phyloP scores from a whole-genome alignment of 768 basidiomycete genomes.

The Lactifluus hygrophoroides region DNA sequence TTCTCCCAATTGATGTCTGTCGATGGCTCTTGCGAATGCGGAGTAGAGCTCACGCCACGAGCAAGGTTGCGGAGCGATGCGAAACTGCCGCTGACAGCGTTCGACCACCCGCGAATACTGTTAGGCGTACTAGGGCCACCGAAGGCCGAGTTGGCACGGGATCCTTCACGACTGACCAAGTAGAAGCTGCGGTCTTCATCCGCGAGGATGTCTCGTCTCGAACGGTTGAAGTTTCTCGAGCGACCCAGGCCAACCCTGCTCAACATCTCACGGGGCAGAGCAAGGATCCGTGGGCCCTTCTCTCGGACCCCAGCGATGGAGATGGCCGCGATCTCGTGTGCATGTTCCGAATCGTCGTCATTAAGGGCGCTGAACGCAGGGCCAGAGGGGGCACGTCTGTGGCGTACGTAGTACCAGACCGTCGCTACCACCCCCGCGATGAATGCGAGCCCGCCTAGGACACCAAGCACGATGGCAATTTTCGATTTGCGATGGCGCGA shows the following conservation, averaged over 20 bases:
- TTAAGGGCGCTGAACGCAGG: slow-evolving; percentile 26
- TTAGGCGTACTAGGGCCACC: background rate
- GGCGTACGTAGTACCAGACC: slow-evolving; percentile 43
- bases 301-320: slow-evolving; percentile 19
- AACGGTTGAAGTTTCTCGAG: slow-evolving; percentile 7
- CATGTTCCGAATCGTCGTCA: slow-evolving; percentile 30
- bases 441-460: slow-evolving; percentile 52
- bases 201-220: slow-evolving; percentile 64
- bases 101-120: slow-evolving; percentile 11
- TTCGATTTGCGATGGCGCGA: background rate
- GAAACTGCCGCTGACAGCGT: slow-evolving; percentile 18
- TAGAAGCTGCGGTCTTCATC: slow-evolving; percentile 56
- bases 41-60: background rate
- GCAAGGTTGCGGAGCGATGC: slow-evolving; percentile 14
- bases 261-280: slow-evolving; percentile 23
- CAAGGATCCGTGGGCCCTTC: slow-evolving; percentile 18
- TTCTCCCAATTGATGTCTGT: slow-evolving; percentile 18
- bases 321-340: slow-evolving; percentile 25
- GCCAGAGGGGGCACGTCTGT: slow-evolving; percentile 22
- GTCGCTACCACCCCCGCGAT: slow-evolving; percentile 34
- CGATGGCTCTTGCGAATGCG: slow-evolving; percentile 6
- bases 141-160: slow-evolving; percentile 11
- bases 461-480: slow-evolving; percentile 51
- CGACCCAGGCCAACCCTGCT: slow-evolving; percentile 29
- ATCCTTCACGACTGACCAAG: slow-evolving; percentile 24